Evolutionary conservation across 192 early-diverging fungal genomes (phyloP), one percentile per base, ranked within the genome.

Genomic region (Umbelopsis sp.): DNA sequence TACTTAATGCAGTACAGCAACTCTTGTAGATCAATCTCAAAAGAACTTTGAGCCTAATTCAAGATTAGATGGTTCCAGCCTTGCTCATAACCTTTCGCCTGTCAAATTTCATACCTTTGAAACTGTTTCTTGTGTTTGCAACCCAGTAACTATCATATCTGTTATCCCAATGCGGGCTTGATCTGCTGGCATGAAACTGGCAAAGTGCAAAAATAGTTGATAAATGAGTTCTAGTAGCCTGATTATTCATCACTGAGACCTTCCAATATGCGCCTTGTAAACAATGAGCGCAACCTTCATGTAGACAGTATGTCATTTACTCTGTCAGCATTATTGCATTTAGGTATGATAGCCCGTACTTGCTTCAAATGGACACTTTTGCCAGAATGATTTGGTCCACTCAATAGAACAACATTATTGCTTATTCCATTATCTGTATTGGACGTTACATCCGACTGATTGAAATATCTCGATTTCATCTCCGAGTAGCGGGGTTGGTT

Each of bases 261-360:
- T 88, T 51, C 95, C 95, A 35, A 96, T 86, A 71, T 96, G 95
- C 13, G 94, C 92, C 94, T 96, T 92, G 65, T 89, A 93, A 2
- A 84, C 83, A 69, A 95, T 93, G 22, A 97, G 69, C 5, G 90
- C 94, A 49, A 92, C 77, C 86, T 90, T 46, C 23, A 30, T 30
- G 27, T 30, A 30, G 27, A 30, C 27, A 30, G 27, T 30, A 30
- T 30, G 27, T 30, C 3, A 3, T 2, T 2, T 30, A 30, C 3
- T 30, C 3, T 2, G 27, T 30, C 27, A 30, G 3, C 3, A 30
- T 30, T 3, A 3, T 30, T 30, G 27, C 3, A 30, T 30, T 30
- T 30, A 30, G 27, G 27, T 30, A 30, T 30, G 27, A 30, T 30
- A 30, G 3, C 27, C 27, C 49, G 55, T 47, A 82, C 85, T 68